Evolutionary conservation across 2,329 filamentous ascomycete species (phyloP), one percentile per base, ranked within the genome.

Genomic region (Talaromyces rugulosus): DNA sequence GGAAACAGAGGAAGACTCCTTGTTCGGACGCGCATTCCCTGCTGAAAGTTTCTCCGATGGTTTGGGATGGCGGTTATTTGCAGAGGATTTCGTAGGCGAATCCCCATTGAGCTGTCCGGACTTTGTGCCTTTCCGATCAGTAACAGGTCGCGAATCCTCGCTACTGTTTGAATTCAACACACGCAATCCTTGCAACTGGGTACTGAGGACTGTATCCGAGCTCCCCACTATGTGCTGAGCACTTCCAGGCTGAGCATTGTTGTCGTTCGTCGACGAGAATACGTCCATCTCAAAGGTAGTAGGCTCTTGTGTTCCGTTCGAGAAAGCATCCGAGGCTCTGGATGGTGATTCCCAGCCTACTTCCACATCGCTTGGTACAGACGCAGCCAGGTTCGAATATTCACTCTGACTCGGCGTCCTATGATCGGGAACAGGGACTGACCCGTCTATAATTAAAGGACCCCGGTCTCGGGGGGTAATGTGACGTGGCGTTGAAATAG

Each of bases 391-490:
- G 60, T 78, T 76, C 40, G 73, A 69, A 47, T 71, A 66, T 23
- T 78, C 75, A 23, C 72, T 68, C 6, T 70, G 63, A 61, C 70
- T 67, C 68, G 68, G 30, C 44, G 31, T 23, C 51, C 55, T 59
- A 11, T 51, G 23, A 54, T 79, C 77, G 64, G 71, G 75, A 2
- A 68, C 71, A 34, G 75, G 74, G 33, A 79, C 73, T 14, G 79
- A 80, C 6, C 80, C 80, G 69, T 82, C 79, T 5, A 81, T 75
- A 42, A 81, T 80, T 61, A 81, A 65, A 31, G 79, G 79, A 40
- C 74, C 71, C 61, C 73, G 70, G 51, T 67, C 67, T 4, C 70
- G 61, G 36, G 68, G 66, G n/a, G 64, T 64, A 28, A 71, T 66
- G 42, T 73, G 73, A n/a, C 72, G 64, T 27, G 68, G 59, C 12